These are phyloP conservation scores for Apiospora pterosperma DNA, from an alignment of 2,329 filamentous ascomycete species.

Conservation along the genomic window DNA sequence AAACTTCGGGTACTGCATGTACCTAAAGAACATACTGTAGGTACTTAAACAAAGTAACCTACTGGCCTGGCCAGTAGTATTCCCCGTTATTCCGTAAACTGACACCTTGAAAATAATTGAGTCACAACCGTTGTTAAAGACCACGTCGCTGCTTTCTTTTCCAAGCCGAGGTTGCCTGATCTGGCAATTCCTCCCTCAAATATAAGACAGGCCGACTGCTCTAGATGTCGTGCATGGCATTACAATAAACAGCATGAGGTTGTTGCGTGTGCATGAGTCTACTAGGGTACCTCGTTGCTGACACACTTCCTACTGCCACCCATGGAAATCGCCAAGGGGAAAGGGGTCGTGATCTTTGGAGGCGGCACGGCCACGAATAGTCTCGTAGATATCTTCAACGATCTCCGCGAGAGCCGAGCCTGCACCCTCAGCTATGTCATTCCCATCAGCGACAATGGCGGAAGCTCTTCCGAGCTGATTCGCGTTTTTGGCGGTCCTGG, in stretches of 20 bases:
- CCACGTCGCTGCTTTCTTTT: background rate
- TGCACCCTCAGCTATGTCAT: slow-evolving; percentile 81
- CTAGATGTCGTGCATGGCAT: background rate
- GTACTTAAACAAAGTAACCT: too few relatives aligned
- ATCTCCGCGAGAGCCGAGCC: slow-evolving; percentile 59
- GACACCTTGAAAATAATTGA: background rate
- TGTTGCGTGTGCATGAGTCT: background rate
- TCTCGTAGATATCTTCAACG: slow-evolving; percentile 84
- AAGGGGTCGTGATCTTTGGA: slow-evolving; percentile 79
- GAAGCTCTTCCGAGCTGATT: slow-evolving; percentile 89
- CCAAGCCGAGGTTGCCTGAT: background rate
- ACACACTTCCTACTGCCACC: background rate
- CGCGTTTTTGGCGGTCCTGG: slow-evolving; percentile 93
- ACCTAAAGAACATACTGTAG: too few relatives aligned
- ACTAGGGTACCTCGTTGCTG: background rate
- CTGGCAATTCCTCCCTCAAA: background rate
- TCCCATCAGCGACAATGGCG: slow-evolving; percentile 93
- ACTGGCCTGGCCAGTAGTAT: too few relatives aligned
- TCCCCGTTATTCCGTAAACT: too few relatives aligned
- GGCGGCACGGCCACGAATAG: slow-evolving; percentile 93
- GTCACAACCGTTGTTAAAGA: background rate
- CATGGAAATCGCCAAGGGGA: slow-evolving; percentile 17
- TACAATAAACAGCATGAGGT: background rate
- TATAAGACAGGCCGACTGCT: background rate
- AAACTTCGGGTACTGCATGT: slow-evolving; percentile 5